Base-by-base conservation (phyloP, 2,329 filamentous ascomycete species). In the Venturia aucupariae region DNA sequence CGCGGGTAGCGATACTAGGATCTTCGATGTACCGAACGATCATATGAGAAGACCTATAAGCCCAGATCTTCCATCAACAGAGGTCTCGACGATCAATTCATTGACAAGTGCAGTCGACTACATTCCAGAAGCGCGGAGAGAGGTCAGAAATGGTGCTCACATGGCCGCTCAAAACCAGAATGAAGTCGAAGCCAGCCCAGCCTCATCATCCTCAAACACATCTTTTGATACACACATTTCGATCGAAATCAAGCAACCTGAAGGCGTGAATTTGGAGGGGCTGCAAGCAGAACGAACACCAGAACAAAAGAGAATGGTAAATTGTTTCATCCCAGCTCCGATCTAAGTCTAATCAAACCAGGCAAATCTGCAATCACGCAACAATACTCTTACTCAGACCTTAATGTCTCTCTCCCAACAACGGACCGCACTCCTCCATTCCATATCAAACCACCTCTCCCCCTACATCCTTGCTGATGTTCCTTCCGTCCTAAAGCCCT, bases 231-330 rank as follows among this genome's bases (percentile, higher is more conserved):
- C 10, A 24, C 46, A 8, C 46, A 27, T 2, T 15, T n/a, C 27
- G 11, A 30, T n/a, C 10, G 15, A 27, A 57, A 19, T 15, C 35
- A 30, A 57, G 19, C 30, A 35, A n/a, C 46, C 22, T 27, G 51
- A 35, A 57, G 27, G 8, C 27, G 35, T 15, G 13, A 57, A 10
- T 22, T 27, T n/a, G 17, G 30, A 22, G 30, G n/a, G 2, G 1
- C 30, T 30, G 11, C 51, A 57, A 57, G 51, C 51, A 38, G 27
- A 57, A 35, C 60, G n/a, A 62, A 48, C 60, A 51, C 39, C 60
- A 46, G 60, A 51, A 39, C 60, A 51, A 24, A 62, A 62, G 44
- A 41, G 60, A 46, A 41, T 62, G 24, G 60, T 62, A 27, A n/a
- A n/a, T 32, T n/a, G 17, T 4, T n/a, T 42, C 30, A 22, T 19